Conservation (phyloP, 495 filamentous ascomycete genomes). For the Pyrenula aspistea region DNA sequence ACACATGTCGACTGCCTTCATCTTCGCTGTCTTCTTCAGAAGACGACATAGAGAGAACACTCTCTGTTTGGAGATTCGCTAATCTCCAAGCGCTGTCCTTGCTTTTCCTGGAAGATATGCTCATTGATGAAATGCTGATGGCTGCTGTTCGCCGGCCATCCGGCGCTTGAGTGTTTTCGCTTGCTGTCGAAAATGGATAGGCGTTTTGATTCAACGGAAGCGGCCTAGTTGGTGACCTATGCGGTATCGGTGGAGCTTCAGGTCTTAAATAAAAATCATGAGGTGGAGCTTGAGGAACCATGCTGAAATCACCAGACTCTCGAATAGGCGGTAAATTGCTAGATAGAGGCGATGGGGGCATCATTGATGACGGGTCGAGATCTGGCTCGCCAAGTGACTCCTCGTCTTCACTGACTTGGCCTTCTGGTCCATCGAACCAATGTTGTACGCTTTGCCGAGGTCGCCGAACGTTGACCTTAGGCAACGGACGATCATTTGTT, state of each 20-base stretch:
- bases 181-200: background rate
- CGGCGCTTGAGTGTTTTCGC: background rate
- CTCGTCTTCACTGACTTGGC: slow-evolving; percentile 2
- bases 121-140: background rate
- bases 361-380: background rate
- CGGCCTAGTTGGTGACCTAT: background rate
- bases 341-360: background rate
- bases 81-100: slow-evolving; percentile 32
- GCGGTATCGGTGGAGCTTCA: background rate
- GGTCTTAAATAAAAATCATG: background rate
- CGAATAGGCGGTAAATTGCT: background rate
- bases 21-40: slow-evolving; percentile 41
- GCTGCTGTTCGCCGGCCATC: background rate
- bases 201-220: background rate
- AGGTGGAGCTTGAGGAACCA: background rate
- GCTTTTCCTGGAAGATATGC: slow-evolving; percentile 20
- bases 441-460: background rate
- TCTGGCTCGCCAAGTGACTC: background rate
- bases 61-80: slow-evolving; percentile 34
- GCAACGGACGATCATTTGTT: background rate
- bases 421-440: slow-evolving; percentile 6
- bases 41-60: slow-evolving; percentile 44
- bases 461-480: background rate
- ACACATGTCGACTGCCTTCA: slow-evolving; percentile 3
- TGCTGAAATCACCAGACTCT: background rate